Evolutionary conservation across 345 rosid genomes (phyloP).

Genomic region (Stellera chamaejasme): DNA sequence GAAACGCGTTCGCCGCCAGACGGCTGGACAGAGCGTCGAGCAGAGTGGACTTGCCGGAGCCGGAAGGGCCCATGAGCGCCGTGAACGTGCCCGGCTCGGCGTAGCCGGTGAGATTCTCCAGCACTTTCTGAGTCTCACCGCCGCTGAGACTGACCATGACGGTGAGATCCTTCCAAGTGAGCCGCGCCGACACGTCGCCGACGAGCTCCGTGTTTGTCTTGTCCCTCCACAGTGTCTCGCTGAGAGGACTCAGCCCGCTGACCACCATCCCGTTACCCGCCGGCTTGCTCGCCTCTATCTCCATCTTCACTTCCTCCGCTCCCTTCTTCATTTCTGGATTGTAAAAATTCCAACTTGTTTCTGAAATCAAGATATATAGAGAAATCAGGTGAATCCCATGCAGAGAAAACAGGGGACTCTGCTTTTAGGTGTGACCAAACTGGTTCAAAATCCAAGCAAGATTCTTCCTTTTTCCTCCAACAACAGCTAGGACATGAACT

Average conservation of each 20-base stretch:
- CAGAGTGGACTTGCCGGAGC: slow-evolving; percentile 89
- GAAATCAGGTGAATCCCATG: too few species aligned
- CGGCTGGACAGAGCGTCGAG: slow-evolving; percentile 88
- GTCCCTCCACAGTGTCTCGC: slow-evolving; percentile 74
- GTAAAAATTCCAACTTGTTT: not conserved
- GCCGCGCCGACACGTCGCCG: slow-evolving; percentile 82
- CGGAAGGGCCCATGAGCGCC: slow-evolving; percentile 95
- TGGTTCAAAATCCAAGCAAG: not conserved
- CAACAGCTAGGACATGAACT: not conserved
- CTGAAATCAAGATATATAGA: not conserved
- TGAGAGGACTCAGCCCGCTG: slow-evolving; percentile 68
- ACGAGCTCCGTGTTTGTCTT: slow-evolving; percentile 40
- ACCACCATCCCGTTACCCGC: slow-evolving; percentile 31
- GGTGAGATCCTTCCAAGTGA: slow-evolving; percentile 90
- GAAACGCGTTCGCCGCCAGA: slow-evolving; percentile 86
- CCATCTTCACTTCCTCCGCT: slow-evolving; percentile 29
- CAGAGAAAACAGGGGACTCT: not conserved
- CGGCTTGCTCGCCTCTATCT: slow-evolving; percentile 62
- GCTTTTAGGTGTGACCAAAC: not conserved
- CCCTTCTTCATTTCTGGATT: slow-evolving; percentile 11
- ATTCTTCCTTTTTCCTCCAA: not conserved
- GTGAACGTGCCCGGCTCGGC: slow-evolving; percentile 85
- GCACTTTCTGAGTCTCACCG: slow-evolving; percentile 67
- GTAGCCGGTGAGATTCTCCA: slow-evolving; percentile 80
- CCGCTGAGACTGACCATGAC: slow-evolving; percentile 62